Conservation (phyloP, 805 yeast species). For the Pichia californica region DNA sequence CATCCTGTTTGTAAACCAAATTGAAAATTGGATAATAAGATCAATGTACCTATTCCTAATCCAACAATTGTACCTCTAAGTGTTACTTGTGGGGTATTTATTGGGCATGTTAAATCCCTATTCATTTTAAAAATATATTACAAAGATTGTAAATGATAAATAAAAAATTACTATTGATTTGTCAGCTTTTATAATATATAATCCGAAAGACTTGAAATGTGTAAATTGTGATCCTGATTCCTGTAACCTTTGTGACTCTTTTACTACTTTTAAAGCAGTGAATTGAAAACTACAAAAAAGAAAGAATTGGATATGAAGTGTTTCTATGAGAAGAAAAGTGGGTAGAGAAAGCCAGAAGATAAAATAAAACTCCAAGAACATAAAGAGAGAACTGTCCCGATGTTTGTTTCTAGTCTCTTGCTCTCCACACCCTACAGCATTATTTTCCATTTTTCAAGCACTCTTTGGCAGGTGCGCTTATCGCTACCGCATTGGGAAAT, state of each 20-base stretch:
- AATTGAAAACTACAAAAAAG: too few relatives aligned
- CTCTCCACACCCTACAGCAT: too few relatives aligned
- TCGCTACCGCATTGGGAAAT: constrained; percentile 1
- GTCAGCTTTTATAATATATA: background rate
- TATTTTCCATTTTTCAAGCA: too few relatives aligned
- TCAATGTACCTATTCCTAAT: constrained; percentile 76
- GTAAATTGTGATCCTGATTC: too few relatives aligned
- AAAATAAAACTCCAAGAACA: too few relatives aligned
- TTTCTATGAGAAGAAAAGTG: background rate
- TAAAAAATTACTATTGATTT: background rate
- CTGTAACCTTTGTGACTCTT: too few relatives aligned
- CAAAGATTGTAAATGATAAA: background rate
- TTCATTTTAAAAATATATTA: background rate
- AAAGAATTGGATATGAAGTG: too few relatives aligned
- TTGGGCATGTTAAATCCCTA: background rate
- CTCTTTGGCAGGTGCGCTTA: too few relatives aligned
- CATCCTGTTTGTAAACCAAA: constrained; percentile 97
- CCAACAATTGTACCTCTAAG: constrained; percentile 71
- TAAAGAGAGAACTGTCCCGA: too few relatives aligned
- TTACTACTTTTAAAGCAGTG: too few relatives aligned
- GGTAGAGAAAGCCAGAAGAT: background rate
- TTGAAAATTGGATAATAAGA: constrained; percentile 85
- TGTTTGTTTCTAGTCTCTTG: too few relatives aligned
- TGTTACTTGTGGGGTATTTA: constrained; percentile 59
- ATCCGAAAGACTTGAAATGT: too few relatives aligned